phyloP scores from a whole-genome alignment of 2,329 filamentous ascomycete species.

The Geosmithia flava region DNA sequence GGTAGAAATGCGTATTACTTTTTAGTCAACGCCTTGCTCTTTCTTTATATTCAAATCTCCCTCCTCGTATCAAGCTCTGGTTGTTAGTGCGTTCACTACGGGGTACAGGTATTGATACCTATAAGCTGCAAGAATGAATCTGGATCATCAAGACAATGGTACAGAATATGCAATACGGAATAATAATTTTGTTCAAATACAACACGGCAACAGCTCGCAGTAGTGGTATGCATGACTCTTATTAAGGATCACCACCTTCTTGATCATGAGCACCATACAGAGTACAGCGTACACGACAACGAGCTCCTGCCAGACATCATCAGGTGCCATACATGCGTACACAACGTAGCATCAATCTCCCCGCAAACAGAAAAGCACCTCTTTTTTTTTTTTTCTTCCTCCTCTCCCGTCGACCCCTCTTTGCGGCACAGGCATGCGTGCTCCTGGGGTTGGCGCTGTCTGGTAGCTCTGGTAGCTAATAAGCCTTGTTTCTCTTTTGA shows the following conservation, averaged over 20 bases:
- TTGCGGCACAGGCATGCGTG: background rate
- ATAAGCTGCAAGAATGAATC: no score
- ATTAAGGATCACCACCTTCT: background rate
- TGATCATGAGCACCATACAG: background rate
- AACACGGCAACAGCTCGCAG: background rate
- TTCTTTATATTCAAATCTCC: no score
- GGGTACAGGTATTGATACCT: no score
- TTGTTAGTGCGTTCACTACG: no score
- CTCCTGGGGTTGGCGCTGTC: background rate
- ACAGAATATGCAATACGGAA: no score
- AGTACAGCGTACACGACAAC: background rate
- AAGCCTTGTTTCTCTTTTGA: background rate
- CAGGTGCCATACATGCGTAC: background rate
- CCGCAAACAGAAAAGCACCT: no score
- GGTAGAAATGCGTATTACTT: no score
- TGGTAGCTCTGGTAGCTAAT: background rate
- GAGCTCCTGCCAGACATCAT: background rate
- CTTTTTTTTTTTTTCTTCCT: no score
- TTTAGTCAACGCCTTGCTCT: no score
- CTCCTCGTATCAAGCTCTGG: no score
- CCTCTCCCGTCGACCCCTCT: background rate
- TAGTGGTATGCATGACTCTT: background rate
- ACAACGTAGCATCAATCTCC: background rate
- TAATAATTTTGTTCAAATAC: no score
- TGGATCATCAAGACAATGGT: no score